Evolutionary conservation across 176 grass and related monocot genomes (phyloP).

Genomic region (Triticum dicoccoides): DNA sequence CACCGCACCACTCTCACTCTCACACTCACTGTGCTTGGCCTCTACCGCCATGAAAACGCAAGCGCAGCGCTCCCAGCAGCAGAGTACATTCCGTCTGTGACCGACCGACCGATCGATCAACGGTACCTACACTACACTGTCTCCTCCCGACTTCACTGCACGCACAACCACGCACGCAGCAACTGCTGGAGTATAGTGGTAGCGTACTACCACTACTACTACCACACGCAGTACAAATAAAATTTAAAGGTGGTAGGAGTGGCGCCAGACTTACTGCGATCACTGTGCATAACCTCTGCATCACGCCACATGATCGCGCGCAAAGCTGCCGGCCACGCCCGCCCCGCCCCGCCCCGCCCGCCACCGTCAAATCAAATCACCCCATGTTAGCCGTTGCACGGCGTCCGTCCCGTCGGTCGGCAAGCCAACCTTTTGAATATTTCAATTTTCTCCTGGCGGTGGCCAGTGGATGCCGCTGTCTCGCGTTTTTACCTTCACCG

Average conservation of each 20-base stretch:
- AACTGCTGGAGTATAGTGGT: not conserved
- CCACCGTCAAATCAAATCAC: not conserved
- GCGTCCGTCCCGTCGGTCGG: not conserved
- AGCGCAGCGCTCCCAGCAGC: too few species aligned
- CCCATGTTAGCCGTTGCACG: not conserved
- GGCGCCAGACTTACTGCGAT: not conserved
- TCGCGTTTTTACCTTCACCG: too few species aligned
- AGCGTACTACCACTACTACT: too few species aligned
- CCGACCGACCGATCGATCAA: too few species aligned
- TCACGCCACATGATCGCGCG: not conserved
- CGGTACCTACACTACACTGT: slow-evolving; percentile 15
- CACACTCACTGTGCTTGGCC: not conserved
- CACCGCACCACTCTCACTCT: not conserved
- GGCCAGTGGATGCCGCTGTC: too few species aligned
- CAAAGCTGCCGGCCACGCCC: not conserved
- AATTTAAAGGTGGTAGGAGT: too few species aligned
- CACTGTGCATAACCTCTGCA: not conserved
- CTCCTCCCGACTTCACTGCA: not conserved
- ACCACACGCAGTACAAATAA: too few species aligned
- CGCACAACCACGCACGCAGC: not conserved
- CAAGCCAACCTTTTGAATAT: too few species aligned
- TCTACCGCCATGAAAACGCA: not conserved
- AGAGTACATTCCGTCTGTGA: too few species aligned
- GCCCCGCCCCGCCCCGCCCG: too few species aligned
- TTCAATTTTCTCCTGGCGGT: too few species aligned